Evolutionary conservation across 2,329 filamentous ascomycete species (phyloP).

Genomic region (Nemania sp.): DNA sequence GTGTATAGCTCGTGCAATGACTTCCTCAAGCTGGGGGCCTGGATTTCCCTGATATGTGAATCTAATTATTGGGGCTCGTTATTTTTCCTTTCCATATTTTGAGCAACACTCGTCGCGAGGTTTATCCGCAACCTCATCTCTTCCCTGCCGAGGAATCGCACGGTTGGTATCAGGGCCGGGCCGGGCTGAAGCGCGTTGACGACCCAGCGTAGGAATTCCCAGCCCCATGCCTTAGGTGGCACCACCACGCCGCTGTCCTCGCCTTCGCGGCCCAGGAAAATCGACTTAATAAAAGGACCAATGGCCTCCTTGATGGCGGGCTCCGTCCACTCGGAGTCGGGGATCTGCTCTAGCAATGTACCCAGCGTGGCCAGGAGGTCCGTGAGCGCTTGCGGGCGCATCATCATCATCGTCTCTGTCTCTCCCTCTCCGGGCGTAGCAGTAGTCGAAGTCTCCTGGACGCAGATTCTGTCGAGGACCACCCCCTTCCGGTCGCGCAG

Average conservation of each 20-base stretch:
- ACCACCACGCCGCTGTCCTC: conserved; percentile 3
- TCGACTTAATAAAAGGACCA: conserved; percentile 29
- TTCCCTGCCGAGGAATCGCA: conserved; percentile 35
- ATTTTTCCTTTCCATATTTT: background rate
- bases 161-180: conserved; percentile 29
- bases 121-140: conserved; percentile 33
- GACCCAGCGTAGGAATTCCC: conserved; percentile 37
- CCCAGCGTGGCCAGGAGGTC: too few relatives aligned
- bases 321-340: too few relatives aligned
- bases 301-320: conserved; percentile 24
- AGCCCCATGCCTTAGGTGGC: conserved; percentile 30
- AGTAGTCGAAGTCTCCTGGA: too few relatives aligned
- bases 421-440: too few relatives aligned
- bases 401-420: too few relatives aligned
- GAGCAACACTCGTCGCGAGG: conserved; percentile 27
- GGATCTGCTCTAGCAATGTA: too few relatives aligned
- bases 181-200: conserved; percentile 31
- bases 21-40: background rate
- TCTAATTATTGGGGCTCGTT: background rate
- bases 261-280: conserved; percentile 21
- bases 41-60: background rate
- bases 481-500: conserved; percentile 9
- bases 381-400: too few relatives aligned
- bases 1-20: too few relatives aligned
- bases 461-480: conserved; percentile 5